Conservation (phyloP, 257 asterid species). For the Scutellaria galericulata region DNA sequence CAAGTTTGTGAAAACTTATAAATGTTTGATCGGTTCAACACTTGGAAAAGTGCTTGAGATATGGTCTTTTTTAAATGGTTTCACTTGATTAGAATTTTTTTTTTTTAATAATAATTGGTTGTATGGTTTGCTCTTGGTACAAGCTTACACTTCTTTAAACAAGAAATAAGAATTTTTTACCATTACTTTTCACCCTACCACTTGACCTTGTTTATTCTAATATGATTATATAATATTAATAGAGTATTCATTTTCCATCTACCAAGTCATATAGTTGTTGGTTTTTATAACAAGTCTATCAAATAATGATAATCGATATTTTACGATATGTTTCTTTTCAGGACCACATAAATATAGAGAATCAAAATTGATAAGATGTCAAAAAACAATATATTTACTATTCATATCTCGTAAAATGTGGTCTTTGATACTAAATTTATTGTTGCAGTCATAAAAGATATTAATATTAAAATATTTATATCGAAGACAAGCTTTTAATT, state of each 20-base stretch:
- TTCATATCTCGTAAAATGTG: not conserved
- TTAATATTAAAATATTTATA: not conserved
- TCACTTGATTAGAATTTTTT: no score
- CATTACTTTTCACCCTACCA: not conserved
- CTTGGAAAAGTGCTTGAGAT: no score
- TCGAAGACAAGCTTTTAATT: no score
- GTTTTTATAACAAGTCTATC: not conserved
- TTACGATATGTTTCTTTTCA: not conserved
- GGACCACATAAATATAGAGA: not conserved
- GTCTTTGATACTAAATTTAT: not conserved
- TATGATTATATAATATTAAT: not conserved
- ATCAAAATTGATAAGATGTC: not conserved
- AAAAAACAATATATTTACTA: not conserved
- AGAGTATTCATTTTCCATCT: not conserved
- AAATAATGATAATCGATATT: not conserved
- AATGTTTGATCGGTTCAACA: not conserved
- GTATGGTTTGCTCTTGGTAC: not conserved
- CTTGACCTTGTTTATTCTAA: slow-evolving; percentile 15
- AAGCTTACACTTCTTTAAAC: not conserved
- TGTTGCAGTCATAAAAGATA: not conserved
- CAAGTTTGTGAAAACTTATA: not conserved
- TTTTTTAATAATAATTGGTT: not conserved
- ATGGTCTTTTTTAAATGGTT: no score
- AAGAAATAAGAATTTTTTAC: no score
- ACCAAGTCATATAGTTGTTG: not conserved